Conservation (phyloP, 2,329 filamentous ascomycete genomes). For the Cephalotrichum gorgonifer region DNA sequence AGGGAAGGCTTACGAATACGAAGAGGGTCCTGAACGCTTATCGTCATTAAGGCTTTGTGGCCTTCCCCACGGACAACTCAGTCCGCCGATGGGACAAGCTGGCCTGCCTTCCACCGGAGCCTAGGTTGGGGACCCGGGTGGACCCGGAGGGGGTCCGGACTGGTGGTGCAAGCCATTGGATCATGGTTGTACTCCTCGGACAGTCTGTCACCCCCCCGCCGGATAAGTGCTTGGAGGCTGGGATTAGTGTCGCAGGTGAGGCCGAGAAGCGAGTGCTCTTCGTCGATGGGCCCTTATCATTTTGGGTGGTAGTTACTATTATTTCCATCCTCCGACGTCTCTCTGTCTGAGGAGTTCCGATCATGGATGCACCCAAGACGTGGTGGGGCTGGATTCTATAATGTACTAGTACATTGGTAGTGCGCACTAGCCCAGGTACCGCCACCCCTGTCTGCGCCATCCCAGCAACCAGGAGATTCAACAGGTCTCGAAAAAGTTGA, state of each 20-base stretch:
- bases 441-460: background rate
- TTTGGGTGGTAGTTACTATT: background rate
- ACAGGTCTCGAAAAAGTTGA: constrained; percentile 6
- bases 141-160: no score
- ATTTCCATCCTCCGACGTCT: background rate
- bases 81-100: no score
- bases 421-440: background rate
- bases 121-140: background rate
- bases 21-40: no score
- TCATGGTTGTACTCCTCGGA: background rate
- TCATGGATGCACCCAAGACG: background rate
- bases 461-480: constrained; percentile 5
- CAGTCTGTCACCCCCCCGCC: background rate
- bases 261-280: background rate
- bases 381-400: background rate
- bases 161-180: background rate
- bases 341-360: background rate
- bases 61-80: background rate
- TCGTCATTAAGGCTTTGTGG: background rate
- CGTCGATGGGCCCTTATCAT: background rate
- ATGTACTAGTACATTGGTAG: constrained; percentile 1
- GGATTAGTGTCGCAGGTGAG: background rate
- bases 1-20: no score
- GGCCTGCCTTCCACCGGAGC: background rate
- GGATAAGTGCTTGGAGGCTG: background rate